Evolutionary conservation across 306 rosid species (phyloP).

Genomic region (Fragaria ananassa): DNA sequence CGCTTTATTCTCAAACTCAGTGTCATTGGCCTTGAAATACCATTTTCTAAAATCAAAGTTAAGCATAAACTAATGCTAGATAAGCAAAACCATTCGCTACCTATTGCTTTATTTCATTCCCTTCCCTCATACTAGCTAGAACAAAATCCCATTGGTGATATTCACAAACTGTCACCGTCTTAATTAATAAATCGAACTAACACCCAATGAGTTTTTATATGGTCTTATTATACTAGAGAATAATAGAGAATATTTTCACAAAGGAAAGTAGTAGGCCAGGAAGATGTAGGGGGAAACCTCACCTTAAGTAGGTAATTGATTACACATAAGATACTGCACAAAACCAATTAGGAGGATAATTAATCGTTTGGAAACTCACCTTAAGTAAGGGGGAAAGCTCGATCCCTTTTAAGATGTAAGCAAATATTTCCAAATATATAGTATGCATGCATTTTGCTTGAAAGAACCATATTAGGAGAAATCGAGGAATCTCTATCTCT

Average conservation of each 20-base stretch:
- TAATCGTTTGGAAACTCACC: slow-evolving; percentile 22
- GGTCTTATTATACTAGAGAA: slow-evolving; percentile 24
- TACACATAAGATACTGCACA: slow-evolving; percentile 16
- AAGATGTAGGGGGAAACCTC: background rate
- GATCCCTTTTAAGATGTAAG: slow-evolving; percentile 18
- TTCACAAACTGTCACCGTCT: slow-evolving; percentile 2
- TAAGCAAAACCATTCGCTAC: slow-evolving; percentile 29
- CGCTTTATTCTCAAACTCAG: slow-evolving; percentile 48
- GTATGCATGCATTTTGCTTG: background rate
- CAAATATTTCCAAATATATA: background rate
- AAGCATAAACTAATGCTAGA: slow-evolving; percentile 41
- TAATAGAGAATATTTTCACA: slow-evolving; percentile 49
- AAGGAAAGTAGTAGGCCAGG: slow-evolving; percentile 7
- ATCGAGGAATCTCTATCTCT: background rate
- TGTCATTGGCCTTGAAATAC: slow-evolving; percentile 27
- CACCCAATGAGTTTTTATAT: slow-evolving; percentile 18
- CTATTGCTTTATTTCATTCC: slow-evolving; percentile 28
- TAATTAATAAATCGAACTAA: slow-evolving; percentile 10
- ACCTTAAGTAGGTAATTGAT: background rate
- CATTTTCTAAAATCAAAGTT: slow-evolving; percentile 38
- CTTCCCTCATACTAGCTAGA: slow-evolving; percentile 21
- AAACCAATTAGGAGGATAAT: slow-evolving; percentile 10
- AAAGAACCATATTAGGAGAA: background rate
- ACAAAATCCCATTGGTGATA: slow-evolving; percentile 21
- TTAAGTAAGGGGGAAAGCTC: slow-evolving; percentile 5